These are phyloP conservation scores for Penicillium arizonense DNA, from an alignment of 495 filamentous ascomycete species.

Conservation along the genomic window DNA sequence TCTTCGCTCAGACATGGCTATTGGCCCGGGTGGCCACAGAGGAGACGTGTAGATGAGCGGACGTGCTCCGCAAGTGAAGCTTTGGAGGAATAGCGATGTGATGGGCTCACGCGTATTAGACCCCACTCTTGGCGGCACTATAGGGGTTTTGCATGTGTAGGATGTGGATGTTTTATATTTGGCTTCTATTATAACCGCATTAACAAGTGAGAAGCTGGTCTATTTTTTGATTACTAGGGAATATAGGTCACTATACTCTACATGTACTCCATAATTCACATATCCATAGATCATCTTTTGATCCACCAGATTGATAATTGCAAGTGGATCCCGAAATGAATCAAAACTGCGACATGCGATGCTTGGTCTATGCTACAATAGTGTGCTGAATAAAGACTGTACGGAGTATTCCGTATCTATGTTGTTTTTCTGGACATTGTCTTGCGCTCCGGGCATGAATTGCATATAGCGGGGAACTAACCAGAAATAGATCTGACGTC, in stretches of 20 bases:
- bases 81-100: too few relatives aligned
- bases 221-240: not conserved
- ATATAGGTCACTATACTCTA: too few relatives aligned
- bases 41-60: not conserved
- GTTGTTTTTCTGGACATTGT: too few relatives aligned
- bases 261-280: too few relatives aligned
- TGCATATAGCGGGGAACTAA: not conserved
- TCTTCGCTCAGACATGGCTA: not conserved
- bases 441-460: not conserved
- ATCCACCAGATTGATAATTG: conserved; percentile 1
- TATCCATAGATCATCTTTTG: not conserved
- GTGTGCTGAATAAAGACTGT: too few relatives aligned
- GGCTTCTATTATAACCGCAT: too few relatives aligned
- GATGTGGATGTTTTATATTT: too few relatives aligned
- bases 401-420: not conserved
- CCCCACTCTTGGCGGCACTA: too few relatives aligned
- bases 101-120: too few relatives aligned
- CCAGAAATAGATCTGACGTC: not conserved
- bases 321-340: not conserved
- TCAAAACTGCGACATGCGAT: not conserved
- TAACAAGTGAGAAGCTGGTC: too few relatives aligned
- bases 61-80: too few relatives aligned
- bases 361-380: not conserved
- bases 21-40: not conserved
- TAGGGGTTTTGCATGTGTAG: too few relatives aligned